A percentile compares a stretch with the other conserved stretches of the same genome.
These are phyloP conservation scores for Aureobasidium sp. DNA, from an alignment of 2,329 filamentous ascomycete species.

Conservation along the genomic window DNA sequence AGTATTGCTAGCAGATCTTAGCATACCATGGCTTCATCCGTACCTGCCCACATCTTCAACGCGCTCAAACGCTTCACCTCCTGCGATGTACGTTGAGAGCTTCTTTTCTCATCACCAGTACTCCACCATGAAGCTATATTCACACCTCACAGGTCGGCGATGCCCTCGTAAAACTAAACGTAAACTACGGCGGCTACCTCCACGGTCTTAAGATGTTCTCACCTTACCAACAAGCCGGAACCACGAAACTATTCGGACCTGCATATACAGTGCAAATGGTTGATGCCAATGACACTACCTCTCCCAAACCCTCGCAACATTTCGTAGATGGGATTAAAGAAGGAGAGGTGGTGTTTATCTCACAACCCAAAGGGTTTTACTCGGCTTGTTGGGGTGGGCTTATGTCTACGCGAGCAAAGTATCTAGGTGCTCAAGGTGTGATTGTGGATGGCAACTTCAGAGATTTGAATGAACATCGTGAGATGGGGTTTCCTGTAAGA, in stretches of 20 bases:
- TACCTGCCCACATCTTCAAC: slow-evolving; percentile 6
- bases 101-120: neutral
- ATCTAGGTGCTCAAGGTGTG: slow-evolving; percentile 31
- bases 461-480: slow-evolving; percentile 29
- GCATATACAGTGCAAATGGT: slow-evolving; percentile 24
- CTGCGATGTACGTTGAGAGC: neutral
- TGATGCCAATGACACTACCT: slow-evolving; percentile 26
- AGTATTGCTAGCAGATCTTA: too few species aligned
- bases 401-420: slow-evolving; percentile 33
- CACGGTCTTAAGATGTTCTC: slow-evolving; percentile 29
- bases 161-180: slow-evolving; percentile 30
- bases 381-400: slow-evolving; percentile 35
- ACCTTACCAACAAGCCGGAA: slow-evolving; percentile 4
- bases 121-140: neutral
- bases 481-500: slow-evolving; percentile 18
- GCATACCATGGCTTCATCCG: neutral
- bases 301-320: slow-evolving; percentile 28
- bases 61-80: slow-evolving; percentile 14
- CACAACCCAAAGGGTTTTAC: slow-evolving; percentile 29
- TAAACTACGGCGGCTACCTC: slow-evolving; percentile 31
- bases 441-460: slow-evolving; percentile 35
- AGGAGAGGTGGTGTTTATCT: slow-evolving; percentile 33
- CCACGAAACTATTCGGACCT: slow-evolving; percentile 7
- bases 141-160: slow-evolving; percentile 27
- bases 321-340: slow-evolving; percentile 32